These are phyloP conservation scores for Penicillium pulvis DNA, from an alignment of 495 filamentous ascomycete genomes.

Conservation along the genomic window DNA sequence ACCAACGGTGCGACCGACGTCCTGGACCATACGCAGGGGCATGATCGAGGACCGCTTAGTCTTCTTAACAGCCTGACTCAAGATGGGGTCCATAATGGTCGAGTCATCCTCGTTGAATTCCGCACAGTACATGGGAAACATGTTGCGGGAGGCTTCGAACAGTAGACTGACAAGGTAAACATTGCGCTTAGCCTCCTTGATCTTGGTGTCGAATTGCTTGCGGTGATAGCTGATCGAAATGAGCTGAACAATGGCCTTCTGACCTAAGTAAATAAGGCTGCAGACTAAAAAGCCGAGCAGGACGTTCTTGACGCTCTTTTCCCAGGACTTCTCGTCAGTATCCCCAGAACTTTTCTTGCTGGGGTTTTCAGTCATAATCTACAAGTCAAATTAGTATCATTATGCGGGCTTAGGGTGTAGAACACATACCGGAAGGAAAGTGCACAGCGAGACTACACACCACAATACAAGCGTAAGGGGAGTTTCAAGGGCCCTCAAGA, in stretches of 20 bases:
- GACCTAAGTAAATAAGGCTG: constrained; percentile 72
- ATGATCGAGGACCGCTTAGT: constrained; percentile 58
- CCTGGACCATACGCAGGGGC: constrained; percentile 69
- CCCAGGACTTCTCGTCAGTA: constrained; percentile 49
- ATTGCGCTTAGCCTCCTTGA: constrained; percentile 85
- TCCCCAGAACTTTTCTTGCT: constrained; percentile 28
- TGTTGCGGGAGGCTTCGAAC: constrained; percentile 81
- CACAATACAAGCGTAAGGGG: constrained; percentile 87
- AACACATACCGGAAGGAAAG: constrained; percentile 65
- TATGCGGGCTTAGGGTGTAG: background rate
- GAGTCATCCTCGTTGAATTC: constrained; percentile 93
- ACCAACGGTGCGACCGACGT: constrained; percentile 48
- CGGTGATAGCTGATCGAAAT: constrained; percentile 95
- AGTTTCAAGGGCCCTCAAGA: constrained; percentile 77
- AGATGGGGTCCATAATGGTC: constrained; percentile 79
- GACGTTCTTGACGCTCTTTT: constrained; percentile 66
- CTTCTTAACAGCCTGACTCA: constrained; percentile 24
- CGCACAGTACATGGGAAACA: constrained; percentile 89
- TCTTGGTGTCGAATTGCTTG: constrained; percentile 84
- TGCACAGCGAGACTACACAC: constrained; percentile 75
- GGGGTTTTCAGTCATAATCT: constrained; percentile 60
- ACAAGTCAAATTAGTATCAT: constrained; percentile 31
- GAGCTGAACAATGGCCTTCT: constrained; percentile 85
- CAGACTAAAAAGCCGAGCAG: constrained; percentile 77
- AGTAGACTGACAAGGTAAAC: constrained; percentile 76